Percentiles rank a stretch among this genome's conserved stretches.
phyloP scores from a whole-genome alignment of 768 basidiomycete genomes.

The Tylopilus intermedius region DNA sequence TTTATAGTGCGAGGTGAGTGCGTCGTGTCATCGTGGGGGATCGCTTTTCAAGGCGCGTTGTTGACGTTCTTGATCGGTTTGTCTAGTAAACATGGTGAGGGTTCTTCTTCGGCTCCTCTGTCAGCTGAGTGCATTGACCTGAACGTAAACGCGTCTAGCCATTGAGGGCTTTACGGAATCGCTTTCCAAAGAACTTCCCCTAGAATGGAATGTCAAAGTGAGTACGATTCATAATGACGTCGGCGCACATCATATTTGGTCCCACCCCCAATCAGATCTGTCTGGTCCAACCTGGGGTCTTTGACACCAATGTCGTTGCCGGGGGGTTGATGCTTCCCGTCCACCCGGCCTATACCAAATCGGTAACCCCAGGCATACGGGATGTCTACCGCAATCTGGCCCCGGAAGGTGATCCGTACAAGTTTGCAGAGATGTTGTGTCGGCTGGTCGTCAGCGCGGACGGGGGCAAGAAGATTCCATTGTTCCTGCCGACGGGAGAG shows the following conservation, averaged over 20 bases:
- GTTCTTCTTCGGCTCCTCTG: neutral
- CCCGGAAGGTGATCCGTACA: conserved; percentile 10
- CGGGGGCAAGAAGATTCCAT: conserved; percentile 1
- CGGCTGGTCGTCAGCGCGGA: neutral
- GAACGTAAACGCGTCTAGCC: neutral
- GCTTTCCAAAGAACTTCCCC: conserved; percentile 9
- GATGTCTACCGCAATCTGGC: neutral
- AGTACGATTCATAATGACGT: neutral
- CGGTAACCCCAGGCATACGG: neutral
- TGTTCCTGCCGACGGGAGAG: conserved; percentile 11
- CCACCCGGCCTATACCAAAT: conserved; percentile 10
- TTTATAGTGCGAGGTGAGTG: conserved; percentile 11
- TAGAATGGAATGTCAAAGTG: conserved; percentile 18
- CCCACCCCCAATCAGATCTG: conserved; percentile 4
- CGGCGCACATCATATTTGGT: too few species aligned
- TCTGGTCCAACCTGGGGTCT: conserved; percentile 16
- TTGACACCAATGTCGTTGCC: conserved; percentile 11
- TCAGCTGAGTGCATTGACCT: neutral
- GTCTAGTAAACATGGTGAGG: conserved; percentile 12
- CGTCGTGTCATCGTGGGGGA: too few species aligned
- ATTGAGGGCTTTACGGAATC: conserved; percentile 11
- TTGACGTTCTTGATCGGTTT: too few species aligned
- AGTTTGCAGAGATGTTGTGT: conserved; percentile 8
- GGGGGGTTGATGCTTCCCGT: neutral
- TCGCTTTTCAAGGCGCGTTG: too few species aligned